These are phyloP conservation scores for Fusarium pilosicola DNA, from an alignment of 2,329 filamentous ascomycete genomes.

Conservation along the genomic window DNA sequence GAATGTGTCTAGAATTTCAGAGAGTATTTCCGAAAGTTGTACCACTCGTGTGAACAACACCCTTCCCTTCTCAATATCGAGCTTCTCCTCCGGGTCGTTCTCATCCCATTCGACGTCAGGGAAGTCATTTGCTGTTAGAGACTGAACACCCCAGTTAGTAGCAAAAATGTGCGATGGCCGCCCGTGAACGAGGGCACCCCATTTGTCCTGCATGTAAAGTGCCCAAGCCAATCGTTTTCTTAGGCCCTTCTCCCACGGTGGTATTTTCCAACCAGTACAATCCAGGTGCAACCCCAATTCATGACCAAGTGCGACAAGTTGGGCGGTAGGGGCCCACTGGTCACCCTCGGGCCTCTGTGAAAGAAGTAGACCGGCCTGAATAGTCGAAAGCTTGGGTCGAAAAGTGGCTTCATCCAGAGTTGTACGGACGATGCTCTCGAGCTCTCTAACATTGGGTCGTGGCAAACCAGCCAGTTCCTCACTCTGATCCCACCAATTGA, in stretches of 20 bases:
- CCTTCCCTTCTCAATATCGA: constrained; percentile 74
- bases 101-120: constrained; percentile 76
- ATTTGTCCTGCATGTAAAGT: constrained; percentile 92
- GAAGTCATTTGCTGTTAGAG: constrained; percentile 74
- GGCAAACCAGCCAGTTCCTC: constrained; percentile 70
- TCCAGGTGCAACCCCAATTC: constrained; percentile 91
- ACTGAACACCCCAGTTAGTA: constrained; percentile 79
- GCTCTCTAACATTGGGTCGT: constrained; percentile 75
- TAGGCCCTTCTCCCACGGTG: constrained; percentile 85
- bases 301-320: constrained; percentile 86
- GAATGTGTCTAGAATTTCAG: constrained; percentile 84
- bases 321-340: constrained; percentile 86
- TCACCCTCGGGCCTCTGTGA: constrained; percentile 80
- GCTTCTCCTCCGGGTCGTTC: constrained; percentile 67
- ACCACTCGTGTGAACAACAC: constrained; percentile 81
- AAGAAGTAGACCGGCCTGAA: constrained; percentile 80
- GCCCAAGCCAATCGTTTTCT: constrained; percentile 91
- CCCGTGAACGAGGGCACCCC: constrained; percentile 86
- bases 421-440: constrained; percentile 78
- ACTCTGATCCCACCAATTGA: constrained; percentile 88
- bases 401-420: constrained; percentile 81
- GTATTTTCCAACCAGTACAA: constrained; percentile 87
- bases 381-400: constrained; percentile 81
- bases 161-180: constrained; percentile 79
- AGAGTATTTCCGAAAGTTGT: constrained; percentile 76